These are phyloP conservation scores for Verruconis gallopava DNA, from an alignment of 2,329 filamentous ascomycete species.

Conservation along the genomic window DNA sequence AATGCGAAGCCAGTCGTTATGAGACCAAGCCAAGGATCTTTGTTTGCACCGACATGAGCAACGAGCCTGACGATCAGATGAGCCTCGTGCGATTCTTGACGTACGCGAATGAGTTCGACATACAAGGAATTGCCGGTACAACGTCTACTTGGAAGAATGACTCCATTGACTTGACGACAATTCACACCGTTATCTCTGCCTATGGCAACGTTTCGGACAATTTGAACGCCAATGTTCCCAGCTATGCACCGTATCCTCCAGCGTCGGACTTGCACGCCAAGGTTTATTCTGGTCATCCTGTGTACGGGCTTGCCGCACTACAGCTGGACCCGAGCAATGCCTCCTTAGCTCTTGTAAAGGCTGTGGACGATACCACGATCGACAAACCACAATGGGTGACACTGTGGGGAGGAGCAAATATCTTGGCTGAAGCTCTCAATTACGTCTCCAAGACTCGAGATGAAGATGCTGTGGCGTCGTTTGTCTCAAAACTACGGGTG, in stretches of 20 bases:
- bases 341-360: constrained; percentile 15
- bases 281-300: constrained; percentile 22
- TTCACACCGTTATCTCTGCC: constrained; percentile 17
- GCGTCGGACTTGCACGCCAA: constrained; percentile 12
- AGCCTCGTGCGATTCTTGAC: constrained; percentile 14
- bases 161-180: constrained; percentile 12
- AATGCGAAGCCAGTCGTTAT: background rate
- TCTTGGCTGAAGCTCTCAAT: constrained; percentile 36
- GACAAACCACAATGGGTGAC: constrained; percentile 35
- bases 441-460: constrained; percentile 20
- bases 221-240: constrained; percentile 27
- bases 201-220: constrained; percentile 26
- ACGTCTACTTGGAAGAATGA: constrained; percentile 14
- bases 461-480: constrained; percentile 20
- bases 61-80: constrained; percentile 16
- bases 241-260: constrained; percentile 14
- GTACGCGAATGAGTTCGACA: constrained; percentile 15
- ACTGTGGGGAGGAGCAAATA: constrained; percentile 39
- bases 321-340: constrained; percentile 14
- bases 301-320: constrained; percentile 26
- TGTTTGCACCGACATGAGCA: constrained; percentile 15
- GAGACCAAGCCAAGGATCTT: constrained; percentile 11
- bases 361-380: constrained; percentile 16
- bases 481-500: constrained; percentile 34
- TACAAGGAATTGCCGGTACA: constrained; percentile 13